Base-by-base conservation (phyloP, 139 green algal species). In the Chloropicon primus region DNA sequence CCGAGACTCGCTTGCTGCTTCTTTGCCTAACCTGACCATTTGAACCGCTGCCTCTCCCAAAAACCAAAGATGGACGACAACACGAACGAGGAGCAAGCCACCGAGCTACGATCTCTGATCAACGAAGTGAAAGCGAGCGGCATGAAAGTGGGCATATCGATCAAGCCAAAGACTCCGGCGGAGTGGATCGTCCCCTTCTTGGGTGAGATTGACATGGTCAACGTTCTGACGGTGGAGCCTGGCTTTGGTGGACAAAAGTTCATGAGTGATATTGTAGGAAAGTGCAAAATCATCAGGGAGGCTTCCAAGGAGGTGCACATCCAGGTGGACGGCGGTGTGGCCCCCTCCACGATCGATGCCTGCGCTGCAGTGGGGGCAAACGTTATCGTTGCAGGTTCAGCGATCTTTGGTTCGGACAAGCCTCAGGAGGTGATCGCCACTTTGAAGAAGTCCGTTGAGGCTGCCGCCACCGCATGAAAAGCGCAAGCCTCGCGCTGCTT, bases 221-320 rank as follows among this genome's bases (percentile, higher is more conserved):
- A 96, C 28, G 80, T 88, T 73, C 90, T 97, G 84, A 93, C 85
- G 0, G 93, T 97, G 76, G 78, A 88, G 71, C 88, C 92, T 23
- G 93, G 93, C 2, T 97, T 96, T 87, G 93, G 93, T 2, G 93
- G 93, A 1, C 93, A 97, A 83, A 83, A 86, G 73, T 95, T 97
- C 81, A 85, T 79, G 41, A 26, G 17, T 5, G 41, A 62, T 17
- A 17, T 62, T 5, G 41, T 62, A 17, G 25, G 5, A 2, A 79
- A 79, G 53, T 27, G 28, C 24, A 28, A 27, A 28, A 25, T 41
- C 2, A 21, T 76, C 24, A 26, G 73, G 21, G 21, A 2, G 23
- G 73, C 73, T 2, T 76, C 73, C 21, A 27, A 27, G 21, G 28
- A 76, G 23, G 10, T 76, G 17, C 23, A 76, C 73, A 76, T 76